Base-by-base conservation (phyloP, 1,139 yeast genomes). In the Kurtzmaniella quercitrusa region DNA sequence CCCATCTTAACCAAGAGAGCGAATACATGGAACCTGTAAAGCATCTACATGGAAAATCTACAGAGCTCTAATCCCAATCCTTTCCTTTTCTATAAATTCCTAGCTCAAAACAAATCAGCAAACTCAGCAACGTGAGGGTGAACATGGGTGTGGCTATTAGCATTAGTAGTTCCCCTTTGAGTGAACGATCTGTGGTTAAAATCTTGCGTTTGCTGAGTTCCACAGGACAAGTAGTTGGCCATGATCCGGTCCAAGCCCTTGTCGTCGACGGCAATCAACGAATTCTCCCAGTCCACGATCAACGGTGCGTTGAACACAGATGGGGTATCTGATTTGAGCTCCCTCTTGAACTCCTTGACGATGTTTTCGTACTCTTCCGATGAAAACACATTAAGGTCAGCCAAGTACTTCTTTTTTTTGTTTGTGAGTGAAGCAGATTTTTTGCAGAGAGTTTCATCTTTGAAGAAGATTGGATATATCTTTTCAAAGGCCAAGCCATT, bases 241-340 rank as follows among this genome's bases (percentile, higher is more conserved):
- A 73, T 66, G 46, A 73, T 66, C 37, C 76, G 53, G 51, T 68
- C 70, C 48, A 73, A 62, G 41, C 74, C 65, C 11, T 60, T 57
- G 42, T 69, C 73, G 51, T 76, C 76, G 46, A 73, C 70, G 3
- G 85, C 85, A 45, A 80, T 63, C 55, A 73, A 59, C 43, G 66
- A 60, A 55, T 79, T 72, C 44, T 72, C 73, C 73, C 80, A 77
- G 62, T 81, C 87, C 42, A 81, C 78, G 34, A 79, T 68, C 47
- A 81, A 65, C 0, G 82, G 85, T 5, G 75, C 62, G 24, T 23
- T 55, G 44, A 39, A 42, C 8, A 48, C 39, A 8, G 41, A 31
- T 14, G 45, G 37, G n/a, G 41, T 40, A 9, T 45, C 25, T 10
- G 39, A 19, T 14, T 39, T 23, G n/a, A 9, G 21, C 37, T 16